phyloP scores from a whole-genome alignment of 2,329 filamentous ascomycete genomes.

The Nemania abortiva region DNA sequence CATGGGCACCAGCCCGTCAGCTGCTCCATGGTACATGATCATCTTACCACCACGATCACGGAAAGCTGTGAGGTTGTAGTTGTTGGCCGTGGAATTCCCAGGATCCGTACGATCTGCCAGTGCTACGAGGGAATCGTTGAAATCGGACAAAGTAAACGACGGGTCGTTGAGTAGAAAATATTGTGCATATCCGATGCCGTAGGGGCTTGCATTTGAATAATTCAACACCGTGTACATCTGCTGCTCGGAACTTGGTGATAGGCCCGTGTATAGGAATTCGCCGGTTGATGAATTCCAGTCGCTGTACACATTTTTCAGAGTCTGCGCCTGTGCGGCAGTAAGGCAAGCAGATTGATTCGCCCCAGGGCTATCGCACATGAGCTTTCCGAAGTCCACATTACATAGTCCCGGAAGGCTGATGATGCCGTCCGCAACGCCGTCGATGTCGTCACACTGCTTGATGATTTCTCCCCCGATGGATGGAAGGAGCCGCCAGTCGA shows the following conservation, averaged over 20 bases:
- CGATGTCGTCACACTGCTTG: conserved; percentile 63
- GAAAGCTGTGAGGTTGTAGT: conserved; percentile 56
- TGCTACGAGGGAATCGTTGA: conserved; percentile 50
- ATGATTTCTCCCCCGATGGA: conserved; percentile 56
- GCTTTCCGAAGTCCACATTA: conserved; percentile 56
- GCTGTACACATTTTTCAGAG: conserved; percentile 51
- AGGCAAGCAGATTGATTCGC: conserved; percentile 55
- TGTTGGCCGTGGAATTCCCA: conserved; percentile 55
- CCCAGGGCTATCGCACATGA: conserved; percentile 53
- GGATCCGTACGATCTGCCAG: conserved; percentile 53
- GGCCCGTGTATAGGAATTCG: conserved; percentile 56
- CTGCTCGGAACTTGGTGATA: conserved; percentile 61
- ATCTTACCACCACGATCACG: conserved; percentile 57
- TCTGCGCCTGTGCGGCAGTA: conserved; percentile 57
- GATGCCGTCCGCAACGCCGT: conserved; percentile 63
- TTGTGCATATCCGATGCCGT: conserved; percentile 53
- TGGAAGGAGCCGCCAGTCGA: conserved; percentile 61
- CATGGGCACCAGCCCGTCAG: conserved; percentile 57
- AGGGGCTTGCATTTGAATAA: conserved; percentile 50
- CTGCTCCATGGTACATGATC: conserved; percentile 60
- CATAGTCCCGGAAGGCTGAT: conserved; percentile 61
- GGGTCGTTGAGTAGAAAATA: conserved; percentile 58
- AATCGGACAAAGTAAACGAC: conserved; percentile 52
- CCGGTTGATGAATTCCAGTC: conserved; percentile 49
- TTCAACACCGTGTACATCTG: conserved; percentile 52